Conservation (phyloP, 202 grass and related monocot species). For the Elaeis oleifera region DNA sequence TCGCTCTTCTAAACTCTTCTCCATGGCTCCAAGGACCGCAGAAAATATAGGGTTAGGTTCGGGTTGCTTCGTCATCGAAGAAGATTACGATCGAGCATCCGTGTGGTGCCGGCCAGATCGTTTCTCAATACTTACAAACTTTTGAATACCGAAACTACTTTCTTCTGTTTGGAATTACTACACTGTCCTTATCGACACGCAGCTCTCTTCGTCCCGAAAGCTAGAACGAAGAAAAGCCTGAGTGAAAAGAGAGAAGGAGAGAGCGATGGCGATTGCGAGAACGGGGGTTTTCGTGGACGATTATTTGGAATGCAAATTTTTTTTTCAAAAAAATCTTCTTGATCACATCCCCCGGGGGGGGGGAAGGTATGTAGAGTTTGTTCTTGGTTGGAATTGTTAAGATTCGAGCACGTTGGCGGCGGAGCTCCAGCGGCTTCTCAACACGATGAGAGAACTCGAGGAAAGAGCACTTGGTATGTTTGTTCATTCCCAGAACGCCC, state of each 20-base stretch:
- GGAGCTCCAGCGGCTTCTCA: slow-evolving; percentile 77
- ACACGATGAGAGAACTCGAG: slow-evolving; percentile 94
- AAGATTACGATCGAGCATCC: too few species aligned
- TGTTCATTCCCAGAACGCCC: neutral
- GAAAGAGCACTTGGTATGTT: slow-evolving; percentile 77
- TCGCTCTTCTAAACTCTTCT: too few species aligned
- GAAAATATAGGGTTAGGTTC: too few species aligned
- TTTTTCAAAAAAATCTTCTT: neutral
- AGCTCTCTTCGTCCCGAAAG: too few species aligned
- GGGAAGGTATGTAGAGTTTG: neutral
- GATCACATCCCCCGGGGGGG: neutral
- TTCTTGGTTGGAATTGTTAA: slow-evolving; percentile 23
- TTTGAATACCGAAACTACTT: too few species aligned
- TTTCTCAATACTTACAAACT: too few species aligned
- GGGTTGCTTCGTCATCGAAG: too few species aligned
- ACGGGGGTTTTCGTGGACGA: slow-evolving; percentile 86
- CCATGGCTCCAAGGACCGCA: too few species aligned
- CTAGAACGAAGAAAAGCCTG: too few species aligned
- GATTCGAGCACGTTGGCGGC: slow-evolving; percentile 92
- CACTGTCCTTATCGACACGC: too few species aligned
- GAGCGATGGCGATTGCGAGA: slow-evolving; percentile 71
- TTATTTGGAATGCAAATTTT: slow-evolving; percentile 70
- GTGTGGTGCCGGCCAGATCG: too few species aligned
- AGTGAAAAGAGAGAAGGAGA: neutral
- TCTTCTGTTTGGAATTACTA: too few species aligned